Evolutionary conservation across 2,329 filamentous ascomycete species (phyloP), one percentile per base, ranked within the genome.

Genomic region (Fusarium bulbicola): DNA sequence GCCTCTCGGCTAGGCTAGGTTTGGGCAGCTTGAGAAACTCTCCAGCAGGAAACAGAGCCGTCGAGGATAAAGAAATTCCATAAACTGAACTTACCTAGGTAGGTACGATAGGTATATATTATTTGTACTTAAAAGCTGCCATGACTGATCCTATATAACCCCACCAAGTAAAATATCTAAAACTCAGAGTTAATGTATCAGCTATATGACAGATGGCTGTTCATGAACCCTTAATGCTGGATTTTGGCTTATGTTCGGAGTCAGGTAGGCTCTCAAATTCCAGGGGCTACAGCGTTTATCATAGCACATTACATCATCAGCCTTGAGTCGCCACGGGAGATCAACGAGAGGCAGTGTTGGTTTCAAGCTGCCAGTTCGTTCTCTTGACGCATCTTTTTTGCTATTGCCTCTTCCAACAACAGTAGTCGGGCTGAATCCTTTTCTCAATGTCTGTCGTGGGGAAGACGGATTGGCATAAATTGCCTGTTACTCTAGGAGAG

Each of bases 401-500:
- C 53, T 6, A 14, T 20, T 16, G 14, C 5, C 26, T 15, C 16
- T 54, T 32, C 26, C 8, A 24, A 36, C 11, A 37, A 16, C 14
- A 14, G 26, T 9, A 26, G 49, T 18, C n/a, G 28, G 16, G 21
- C 12, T 28, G 6, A 34, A 32, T 46, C 18, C 26, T 39, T 18
- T 37, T 37, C 37, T 36, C 40, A n/a, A 84, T 84, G 81, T 79
- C 84, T 49, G 63, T 82, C 54, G 81, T 81, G 54, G 87, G 86
- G 36, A 85, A 90, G n/a, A 87, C 91, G 21, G 92, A 94, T 80
- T 99, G 96, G 96, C 90, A 90, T 73, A 97, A 93, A 84, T 84
- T 99, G 75, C 95, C 96, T 30, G 85, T 98, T 45, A 93, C 87
- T 68, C 84, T 97, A 39, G 89, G 91, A 8, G 96, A 99, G 80